A percentile compares a stretch with the other conserved stretches of the same genome.
These are phyloP conservation scores for Combretum micranthum DNA, from an alignment of 345 rosid genomes.

Conservation along the genomic window DNA sequence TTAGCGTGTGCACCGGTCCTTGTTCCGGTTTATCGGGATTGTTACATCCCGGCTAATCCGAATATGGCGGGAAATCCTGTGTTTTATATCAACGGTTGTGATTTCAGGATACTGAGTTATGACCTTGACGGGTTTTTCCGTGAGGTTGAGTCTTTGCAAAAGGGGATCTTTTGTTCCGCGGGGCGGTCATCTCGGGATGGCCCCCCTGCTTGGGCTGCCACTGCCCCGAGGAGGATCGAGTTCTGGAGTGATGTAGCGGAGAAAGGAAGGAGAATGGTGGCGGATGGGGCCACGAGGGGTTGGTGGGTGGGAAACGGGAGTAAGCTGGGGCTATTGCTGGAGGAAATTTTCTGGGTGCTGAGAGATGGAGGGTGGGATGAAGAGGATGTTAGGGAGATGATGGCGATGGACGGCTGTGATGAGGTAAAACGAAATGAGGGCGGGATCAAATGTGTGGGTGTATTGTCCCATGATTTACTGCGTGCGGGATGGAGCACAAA, in stretches of 20 bases:
- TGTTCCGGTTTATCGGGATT: conserved; percentile 51
- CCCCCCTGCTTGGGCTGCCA: conserved; percentile 56
- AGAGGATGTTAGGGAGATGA: conserved; percentile 72
- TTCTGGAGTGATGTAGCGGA: conserved; percentile 82
- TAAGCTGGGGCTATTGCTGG: conserved; percentile 39
- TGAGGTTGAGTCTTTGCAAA: conserved; percentile 24
- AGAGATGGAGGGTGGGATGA: conserved; percentile 77
- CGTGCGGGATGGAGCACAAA: conserved; percentile 55
- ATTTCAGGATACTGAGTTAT: conserved; percentile 45
- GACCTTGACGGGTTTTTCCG: conserved; percentile 61
- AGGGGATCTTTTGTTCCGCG: conserved; percentile 3
- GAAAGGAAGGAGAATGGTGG: conserved; percentile 33
- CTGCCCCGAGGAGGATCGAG: conserved; percentile 32
- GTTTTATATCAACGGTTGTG: conserved; percentile 45
- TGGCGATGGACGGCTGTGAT: conserved; percentile 41
- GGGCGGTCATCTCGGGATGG: conserved; percentile 1
- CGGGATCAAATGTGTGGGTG: conserved; percentile 16
- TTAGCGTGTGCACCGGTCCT: conserved; percentile 44
- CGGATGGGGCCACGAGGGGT: conserved; percentile 20
- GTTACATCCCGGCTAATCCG: conserved; percentile 56
- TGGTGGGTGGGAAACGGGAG: conserved; percentile 42
- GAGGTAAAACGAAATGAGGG: conserved; percentile 12
- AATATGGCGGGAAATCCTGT: conserved; percentile 63
- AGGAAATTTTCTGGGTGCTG: conserved; percentile 59
- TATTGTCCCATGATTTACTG: conserved; percentile 21